phyloP scores from a whole-genome alignment of 176 grass and related monocot genomes.

The Oryza punctata region DNA sequence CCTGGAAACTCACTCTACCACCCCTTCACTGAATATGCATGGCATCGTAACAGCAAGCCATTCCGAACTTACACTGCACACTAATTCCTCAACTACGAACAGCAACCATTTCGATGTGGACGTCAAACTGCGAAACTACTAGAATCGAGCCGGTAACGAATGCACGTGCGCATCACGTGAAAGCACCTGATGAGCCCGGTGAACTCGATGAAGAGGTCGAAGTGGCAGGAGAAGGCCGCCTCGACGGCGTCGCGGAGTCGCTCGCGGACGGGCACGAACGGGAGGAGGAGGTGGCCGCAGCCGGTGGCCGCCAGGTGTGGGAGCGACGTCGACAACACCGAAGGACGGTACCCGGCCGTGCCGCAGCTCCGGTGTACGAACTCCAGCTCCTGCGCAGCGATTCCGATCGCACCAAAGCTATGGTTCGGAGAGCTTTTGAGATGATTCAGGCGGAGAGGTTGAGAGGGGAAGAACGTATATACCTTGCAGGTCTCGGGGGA shows the following conservation, averaged over 20 bases:
- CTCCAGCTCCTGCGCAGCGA: slow-evolving; percentile 67
- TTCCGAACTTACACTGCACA: neutral
- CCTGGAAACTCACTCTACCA: neutral
- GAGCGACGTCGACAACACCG: slow-evolving; percentile 79
- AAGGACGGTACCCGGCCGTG: slow-evolving; percentile 68
- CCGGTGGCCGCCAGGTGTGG: slow-evolving; percentile 71
- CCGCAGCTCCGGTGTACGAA: slow-evolving; percentile 84
- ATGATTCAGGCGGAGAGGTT: neutral
- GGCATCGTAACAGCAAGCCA: neutral
- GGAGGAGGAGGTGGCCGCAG: slow-evolving; percentile 77
- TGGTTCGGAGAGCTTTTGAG: slow-evolving; percentile 11
- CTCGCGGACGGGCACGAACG: slow-evolving; percentile 74
- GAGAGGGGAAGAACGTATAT: neutral
- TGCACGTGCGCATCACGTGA: neutral
- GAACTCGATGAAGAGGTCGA: slow-evolving; percentile 92
- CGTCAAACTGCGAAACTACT: neutral
- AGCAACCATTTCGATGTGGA: neutral
- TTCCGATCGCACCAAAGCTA: slow-evolving; percentile 8
- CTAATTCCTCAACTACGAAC: neutral
- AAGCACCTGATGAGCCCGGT: slow-evolving; percentile 85
- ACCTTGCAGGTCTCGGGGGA: slow-evolving; percentile 83
- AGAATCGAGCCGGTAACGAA: neutral
- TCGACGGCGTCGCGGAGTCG: slow-evolving; percentile 74
- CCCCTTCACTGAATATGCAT: neutral
- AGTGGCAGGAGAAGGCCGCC: slow-evolving; percentile 71